Evolutionary conservation across 805 yeast genomes (phyloP).

Genomic region (Isabelozyma rhagii): DNA sequence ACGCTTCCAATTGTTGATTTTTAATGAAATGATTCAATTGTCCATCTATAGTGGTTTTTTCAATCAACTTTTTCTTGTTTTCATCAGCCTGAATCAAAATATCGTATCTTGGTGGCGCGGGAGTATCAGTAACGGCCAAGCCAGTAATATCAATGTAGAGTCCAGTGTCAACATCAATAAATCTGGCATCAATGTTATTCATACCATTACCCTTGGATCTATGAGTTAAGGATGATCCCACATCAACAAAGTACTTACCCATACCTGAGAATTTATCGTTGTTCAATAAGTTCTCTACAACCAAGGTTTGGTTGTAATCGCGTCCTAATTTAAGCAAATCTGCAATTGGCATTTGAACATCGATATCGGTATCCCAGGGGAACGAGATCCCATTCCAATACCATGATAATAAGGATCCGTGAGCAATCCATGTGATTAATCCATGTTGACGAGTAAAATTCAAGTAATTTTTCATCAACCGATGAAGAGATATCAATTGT

Average conservation of each 20-base stretch:
- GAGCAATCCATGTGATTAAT: constrained; percentile 59
- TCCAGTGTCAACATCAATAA: constrained; percentile 69
- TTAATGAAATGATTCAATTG: constrained; percentile 10
- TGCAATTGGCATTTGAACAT: constrained; percentile 57
- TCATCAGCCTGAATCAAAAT: constrained; percentile 7
- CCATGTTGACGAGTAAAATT: constrained; percentile 45
- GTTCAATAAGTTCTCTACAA: constrained; percentile 39
- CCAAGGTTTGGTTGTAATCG: constrained; percentile 46
- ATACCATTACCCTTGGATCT: constrained; percentile 55
- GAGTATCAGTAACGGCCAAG: constrained; percentile 43
- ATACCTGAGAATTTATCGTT: constrained; percentile 40
- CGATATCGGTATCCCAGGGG: constrained; percentile 70
- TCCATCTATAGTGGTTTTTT: constrained; percentile 2
- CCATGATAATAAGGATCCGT: constrained; percentile 64
- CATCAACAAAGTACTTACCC: constrained; percentile 51
- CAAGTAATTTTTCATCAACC: constrained; percentile 51
- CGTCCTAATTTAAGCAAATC: constrained; percentile 46
- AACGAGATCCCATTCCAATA: constrained; percentile 59
- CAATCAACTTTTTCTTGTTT: constrained; percentile 4
- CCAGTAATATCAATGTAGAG: constrained; percentile 73
- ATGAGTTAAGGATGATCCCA: constrained; percentile 49
- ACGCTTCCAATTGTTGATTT: constrained; percentile 14
- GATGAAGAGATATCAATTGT: constrained; percentile 40
- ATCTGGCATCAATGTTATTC: constrained; percentile 70
- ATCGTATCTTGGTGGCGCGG: constrained; percentile 19